Conservation (phyloP, 2,329 filamentous ascomycete genomes). For the Corinectria fuckeliana region DNA sequence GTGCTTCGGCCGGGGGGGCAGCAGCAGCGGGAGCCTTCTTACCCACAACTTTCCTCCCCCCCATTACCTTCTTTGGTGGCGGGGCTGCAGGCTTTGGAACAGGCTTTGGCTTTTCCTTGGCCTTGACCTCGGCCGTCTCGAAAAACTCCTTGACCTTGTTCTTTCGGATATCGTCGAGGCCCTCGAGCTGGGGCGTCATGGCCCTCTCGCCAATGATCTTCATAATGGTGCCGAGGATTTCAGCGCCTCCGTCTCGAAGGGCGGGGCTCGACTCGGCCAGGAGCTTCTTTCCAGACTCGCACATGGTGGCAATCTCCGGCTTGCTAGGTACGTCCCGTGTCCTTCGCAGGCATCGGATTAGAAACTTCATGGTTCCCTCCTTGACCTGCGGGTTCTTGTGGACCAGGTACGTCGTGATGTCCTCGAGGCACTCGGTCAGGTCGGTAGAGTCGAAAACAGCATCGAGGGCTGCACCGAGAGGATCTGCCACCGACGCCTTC, state of each 20-base stretch:
- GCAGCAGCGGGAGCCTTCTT: constrained; percentile 56
- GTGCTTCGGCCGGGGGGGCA: constrained; percentile 55
- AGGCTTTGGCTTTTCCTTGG: constrained; percentile 73
- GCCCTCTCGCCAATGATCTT: constrained; percentile 97
- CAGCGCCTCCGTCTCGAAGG: constrained; percentile 86
- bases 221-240: constrained; percentile 93
- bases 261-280: constrained; percentile 87
- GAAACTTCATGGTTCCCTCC: constrained; percentile 90
- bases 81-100: constrained; percentile 58
- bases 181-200: constrained; percentile 92
- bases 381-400: constrained; percentile 99
- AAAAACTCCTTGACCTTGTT: constrained; percentile 94
- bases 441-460: constrained; percentile 69
- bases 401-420: constrained; percentile 81
- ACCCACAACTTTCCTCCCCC: constrained; percentile 49
- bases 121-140: constrained; percentile 62
- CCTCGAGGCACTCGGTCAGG: constrained; percentile 87
- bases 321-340: constrained; percentile 86
- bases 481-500: constrained; percentile 87
- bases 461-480: constrained; percentile 84
- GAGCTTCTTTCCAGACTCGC: constrained; percentile 88
- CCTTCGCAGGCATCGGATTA: constrained; percentile 85
- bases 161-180: constrained; percentile 93
- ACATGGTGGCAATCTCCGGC: constrained; percentile 81
- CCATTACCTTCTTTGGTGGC: constrained; percentile 55